Evolutionary conservation across 2,329 filamentous ascomycete genomes (phyloP).

Genomic region (Beauveria scarabaeidicola): DNA sequence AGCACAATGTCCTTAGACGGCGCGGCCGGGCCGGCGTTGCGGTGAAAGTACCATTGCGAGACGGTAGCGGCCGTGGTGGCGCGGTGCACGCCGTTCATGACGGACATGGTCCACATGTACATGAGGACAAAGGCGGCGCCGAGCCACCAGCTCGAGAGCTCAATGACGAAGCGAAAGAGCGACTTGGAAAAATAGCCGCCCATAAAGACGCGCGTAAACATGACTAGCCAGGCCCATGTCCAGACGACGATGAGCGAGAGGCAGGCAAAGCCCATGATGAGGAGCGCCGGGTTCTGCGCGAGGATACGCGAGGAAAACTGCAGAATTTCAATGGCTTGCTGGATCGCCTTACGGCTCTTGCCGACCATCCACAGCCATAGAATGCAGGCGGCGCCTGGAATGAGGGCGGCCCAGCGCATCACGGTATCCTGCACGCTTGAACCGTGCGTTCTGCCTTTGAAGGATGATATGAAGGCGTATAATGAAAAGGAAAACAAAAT

Average conservation of each 20-base stretch:
- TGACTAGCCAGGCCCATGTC: slow-evolving; percentile 93
- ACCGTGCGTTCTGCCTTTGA: slow-evolving; percentile 68
- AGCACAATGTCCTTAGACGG: slow-evolving; percentile 73
- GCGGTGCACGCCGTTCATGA: slow-evolving; percentile 82
- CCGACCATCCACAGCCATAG: slow-evolving; percentile 80
- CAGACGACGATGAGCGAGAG: slow-evolving; percentile 70
- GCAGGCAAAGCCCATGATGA: slow-evolving; percentile 73
- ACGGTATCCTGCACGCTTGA: slow-evolving; percentile 71
- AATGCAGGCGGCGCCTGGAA: slow-evolving; percentile 64
- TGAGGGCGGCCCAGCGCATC: slow-evolving; percentile 79
- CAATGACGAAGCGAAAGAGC: slow-evolving; percentile 65
- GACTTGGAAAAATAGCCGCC: slow-evolving; percentile 70
- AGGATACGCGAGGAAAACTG: slow-evolving; percentile 89
- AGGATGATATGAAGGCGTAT: slow-evolving; percentile 86
- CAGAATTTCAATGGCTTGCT: slow-evolving; percentile 77
- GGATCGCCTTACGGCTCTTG: slow-evolving; percentile 70
- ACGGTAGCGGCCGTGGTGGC: slow-evolving; percentile 90
- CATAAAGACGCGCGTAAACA: slow-evolving; percentile 94
- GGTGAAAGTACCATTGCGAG: slow-evolving; percentile 98
- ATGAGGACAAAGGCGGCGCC: slow-evolving; percentile 87
- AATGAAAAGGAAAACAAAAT: slow-evolving; percentile 84
- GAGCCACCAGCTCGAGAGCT: slow-evolving; percentile 87
- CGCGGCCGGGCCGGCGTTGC: slow-evolving; percentile 68
- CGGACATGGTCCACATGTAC: slow-evolving; percentile 88
- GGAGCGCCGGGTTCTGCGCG: slow-evolving; percentile 71